Percentiles rank a stretch among this genome's conserved stretches.
phyloP scores from a whole-genome alignment of 1,139 yeast genomes.

The Ashbya aceris region DNA sequence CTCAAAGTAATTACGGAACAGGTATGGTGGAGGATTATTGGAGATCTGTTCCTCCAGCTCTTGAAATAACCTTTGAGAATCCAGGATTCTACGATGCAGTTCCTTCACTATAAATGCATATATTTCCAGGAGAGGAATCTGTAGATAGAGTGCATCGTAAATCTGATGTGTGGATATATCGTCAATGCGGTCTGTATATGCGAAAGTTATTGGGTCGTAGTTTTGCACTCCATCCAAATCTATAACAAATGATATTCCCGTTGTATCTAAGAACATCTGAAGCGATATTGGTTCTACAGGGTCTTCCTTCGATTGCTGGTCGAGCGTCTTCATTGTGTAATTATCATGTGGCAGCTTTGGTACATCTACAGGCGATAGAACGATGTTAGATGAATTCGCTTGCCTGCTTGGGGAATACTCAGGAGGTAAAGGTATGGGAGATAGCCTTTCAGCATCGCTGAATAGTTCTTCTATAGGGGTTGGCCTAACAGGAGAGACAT shows the following conservation, averaged over 20 bases:
- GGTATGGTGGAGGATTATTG: conserved; percentile 17
- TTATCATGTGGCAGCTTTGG: background rate
- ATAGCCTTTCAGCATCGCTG: conserved; percentile 24
- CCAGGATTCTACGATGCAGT: conserved; percentile 39
- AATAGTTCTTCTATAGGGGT: conserved; percentile 14
- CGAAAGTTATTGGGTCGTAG: conserved; percentile 10
- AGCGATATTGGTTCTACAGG: conserved; percentile 11
- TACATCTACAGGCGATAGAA: background rate
- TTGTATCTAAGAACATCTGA: conserved; percentile 35
- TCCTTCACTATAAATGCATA: conserved; percentile 49
- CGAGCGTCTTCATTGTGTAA: background rate
- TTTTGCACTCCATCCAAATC: conserved; percentile 37
- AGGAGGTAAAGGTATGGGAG: conserved; percentile 21
- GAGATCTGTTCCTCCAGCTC: conserved; percentile 38
- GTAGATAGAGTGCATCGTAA: conserved; percentile 22
- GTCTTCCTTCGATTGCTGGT: background rate
- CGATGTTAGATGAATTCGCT: conserved; percentile 6
- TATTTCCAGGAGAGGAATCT: conserved; percentile 37
- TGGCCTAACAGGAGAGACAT: conserved; percentile 5
- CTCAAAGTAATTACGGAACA: conserved; percentile 18
- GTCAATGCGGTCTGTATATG: conserved; percentile 7
- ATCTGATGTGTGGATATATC: conserved; percentile 10
- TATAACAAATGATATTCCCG: conserved; percentile 45
- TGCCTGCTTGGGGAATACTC: conserved; percentile 2
- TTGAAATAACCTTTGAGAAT: conserved; percentile 41